phyloP scores from a whole-genome alignment of 768 basidiomycete genomes.

The Auricularia cornea region DNA sequence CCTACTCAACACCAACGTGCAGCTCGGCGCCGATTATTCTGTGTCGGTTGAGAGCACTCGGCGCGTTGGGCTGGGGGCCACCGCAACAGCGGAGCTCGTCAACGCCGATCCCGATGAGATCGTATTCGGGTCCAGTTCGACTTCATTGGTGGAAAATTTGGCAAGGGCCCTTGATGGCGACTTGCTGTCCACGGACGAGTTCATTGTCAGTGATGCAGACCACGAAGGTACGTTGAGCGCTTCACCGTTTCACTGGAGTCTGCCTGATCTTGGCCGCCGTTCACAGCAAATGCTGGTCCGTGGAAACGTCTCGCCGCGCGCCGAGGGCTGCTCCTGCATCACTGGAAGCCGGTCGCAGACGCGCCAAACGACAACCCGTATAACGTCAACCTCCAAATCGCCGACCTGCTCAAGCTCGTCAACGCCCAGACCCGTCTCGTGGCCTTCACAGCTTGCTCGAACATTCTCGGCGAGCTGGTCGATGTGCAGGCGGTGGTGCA shows the following conservation, averaged over 20 bases:
- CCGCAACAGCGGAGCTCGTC: slow-evolving; percentile 49
- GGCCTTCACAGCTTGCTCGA: slow-evolving; percentile 68
- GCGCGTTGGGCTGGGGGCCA: slow-evolving; percentile 41
- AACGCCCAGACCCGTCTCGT: slow-evolving; percentile 59
- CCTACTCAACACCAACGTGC: slow-evolving; percentile 62
- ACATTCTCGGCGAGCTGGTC: slow-evolving; percentile 59
- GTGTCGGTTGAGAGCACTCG: slow-evolving; percentile 45
- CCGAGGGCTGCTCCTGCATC: slow-evolving; percentile 43
- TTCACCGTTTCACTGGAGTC: background rate
- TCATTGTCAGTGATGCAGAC: slow-evolving; percentile 62
- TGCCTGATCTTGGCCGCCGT: slow-evolving; percentile 16
- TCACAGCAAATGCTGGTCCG: slow-evolving; percentile 53
- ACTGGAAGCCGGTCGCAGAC: slow-evolving; percentile 40
- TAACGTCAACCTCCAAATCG: slow-evolving; percentile 45
- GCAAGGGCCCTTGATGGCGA: slow-evolving; percentile 49
- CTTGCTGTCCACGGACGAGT: slow-evolving; percentile 56
- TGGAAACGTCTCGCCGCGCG: slow-evolving; percentile 70
- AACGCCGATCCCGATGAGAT: slow-evolving; percentile 62
- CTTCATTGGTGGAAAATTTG: slow-evolving; percentile 61
- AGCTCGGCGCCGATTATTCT: slow-evolving; percentile 63
- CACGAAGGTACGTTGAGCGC: slow-evolving; percentile 49
- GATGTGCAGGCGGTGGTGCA: slow-evolving; percentile 50
- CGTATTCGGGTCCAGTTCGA: slow-evolving; percentile 58
- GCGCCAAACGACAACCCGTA: slow-evolving; percentile 48
- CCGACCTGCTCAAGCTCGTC: slow-evolving; percentile 54